These are phyloP conservation scores for Fusarium sp. DNA, from an alignment of 2,329 filamentous ascomycete genomes.

Conservation along the genomic window DNA sequence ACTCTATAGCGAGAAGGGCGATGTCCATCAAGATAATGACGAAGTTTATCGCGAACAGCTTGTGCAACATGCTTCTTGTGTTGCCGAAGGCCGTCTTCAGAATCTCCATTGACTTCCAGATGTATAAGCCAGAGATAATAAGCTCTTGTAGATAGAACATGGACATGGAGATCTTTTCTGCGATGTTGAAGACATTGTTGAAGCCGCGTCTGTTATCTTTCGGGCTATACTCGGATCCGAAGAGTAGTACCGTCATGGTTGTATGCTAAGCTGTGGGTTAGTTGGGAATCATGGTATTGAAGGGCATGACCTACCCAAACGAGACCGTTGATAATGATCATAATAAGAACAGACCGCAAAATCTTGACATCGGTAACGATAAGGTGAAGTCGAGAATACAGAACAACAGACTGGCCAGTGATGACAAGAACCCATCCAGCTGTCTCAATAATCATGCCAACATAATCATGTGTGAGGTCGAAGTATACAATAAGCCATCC, in stretches of 20 bases:
- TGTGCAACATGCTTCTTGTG: constrained; percentile 25
- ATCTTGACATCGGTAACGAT: constrained; percentile 9
- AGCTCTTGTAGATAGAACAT: constrained; percentile 27
- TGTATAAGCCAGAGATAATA: constrained; percentile 19
- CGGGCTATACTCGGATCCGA: constrained; percentile 16
- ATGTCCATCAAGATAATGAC: constrained; percentile 59
- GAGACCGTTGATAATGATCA: constrained; percentile 46
- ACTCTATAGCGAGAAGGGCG: constrained; percentile 51
- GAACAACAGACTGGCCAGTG: constrained; percentile 23
- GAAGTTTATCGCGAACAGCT: constrained; percentile 54
- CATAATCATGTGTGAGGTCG: constrained; percentile 28
- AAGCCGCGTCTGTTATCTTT: constrained; percentile 3
- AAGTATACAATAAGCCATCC: constrained; percentile 61
- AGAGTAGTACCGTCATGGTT: constrained; percentile 60
- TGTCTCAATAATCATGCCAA: constrained; percentile 33
- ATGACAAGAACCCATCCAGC: constrained; percentile 30
- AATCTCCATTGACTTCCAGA: constrained; percentile 31
- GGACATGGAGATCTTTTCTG: constrained; percentile 24
- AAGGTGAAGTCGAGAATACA: constrained; percentile 27
- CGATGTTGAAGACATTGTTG: constrained; percentile 49
- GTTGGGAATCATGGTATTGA: fast-evolving
- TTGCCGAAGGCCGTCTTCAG: constrained; percentile 29
- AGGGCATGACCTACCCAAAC: constrained; percentile 50
- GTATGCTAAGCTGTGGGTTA: constrained; percentile 53
- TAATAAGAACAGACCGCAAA: background rate